A percentile compares a stretch with the other conserved stretches of the same genome.
Conservation (phyloP, 2,329 filamentous ascomycete species). For the Aspergillus alliaceus region DNA sequence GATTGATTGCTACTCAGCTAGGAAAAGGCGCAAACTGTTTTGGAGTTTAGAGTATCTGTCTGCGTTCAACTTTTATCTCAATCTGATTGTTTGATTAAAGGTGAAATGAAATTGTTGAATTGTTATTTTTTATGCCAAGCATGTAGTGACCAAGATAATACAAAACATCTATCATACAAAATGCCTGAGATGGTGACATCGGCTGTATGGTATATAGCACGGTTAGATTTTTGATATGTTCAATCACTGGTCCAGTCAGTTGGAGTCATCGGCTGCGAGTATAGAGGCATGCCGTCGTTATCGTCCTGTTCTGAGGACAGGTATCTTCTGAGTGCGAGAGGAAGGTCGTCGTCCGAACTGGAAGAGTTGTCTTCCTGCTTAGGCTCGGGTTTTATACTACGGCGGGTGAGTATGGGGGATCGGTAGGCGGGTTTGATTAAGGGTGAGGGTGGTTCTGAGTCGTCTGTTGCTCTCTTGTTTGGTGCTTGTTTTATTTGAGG, state of each 20-base stretch:
- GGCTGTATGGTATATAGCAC: not conserved
- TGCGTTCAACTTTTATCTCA: not conserved
- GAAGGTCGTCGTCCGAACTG: constrained; percentile 1
- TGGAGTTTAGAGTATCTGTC: constrained; percentile 14
- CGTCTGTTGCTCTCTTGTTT: not conserved
- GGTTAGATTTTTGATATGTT: not conserved
- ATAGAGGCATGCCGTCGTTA: not conserved
- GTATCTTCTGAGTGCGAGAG: not conserved
- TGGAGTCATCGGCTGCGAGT: constrained; percentile 10
- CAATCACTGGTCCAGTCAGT: constrained; percentile 2
- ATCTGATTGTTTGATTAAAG: not conserved
- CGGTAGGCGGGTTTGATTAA: not conserved
- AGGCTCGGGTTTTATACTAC: not conserved
- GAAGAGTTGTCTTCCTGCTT: not conserved
- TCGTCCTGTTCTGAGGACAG: not conserved
- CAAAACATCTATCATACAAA: not conserved
- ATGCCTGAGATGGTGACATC: not conserved
- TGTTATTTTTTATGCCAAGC: not conserved
- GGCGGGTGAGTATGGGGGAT: not conserved
- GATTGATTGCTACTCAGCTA: constrained; percentile 13
- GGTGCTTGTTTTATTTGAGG: not conserved
- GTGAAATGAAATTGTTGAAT: not conserved
- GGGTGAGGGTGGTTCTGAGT: not conserved
- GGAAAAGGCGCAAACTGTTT: constrained; percentile 32
- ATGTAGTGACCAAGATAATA: not conserved